A percentile compares a stretch with the other conserved stretches of the same genome.
Evolutionary conservation across 164 flowering plant species (phyloP).

Genomic region (Litsea cubeba): DNA sequence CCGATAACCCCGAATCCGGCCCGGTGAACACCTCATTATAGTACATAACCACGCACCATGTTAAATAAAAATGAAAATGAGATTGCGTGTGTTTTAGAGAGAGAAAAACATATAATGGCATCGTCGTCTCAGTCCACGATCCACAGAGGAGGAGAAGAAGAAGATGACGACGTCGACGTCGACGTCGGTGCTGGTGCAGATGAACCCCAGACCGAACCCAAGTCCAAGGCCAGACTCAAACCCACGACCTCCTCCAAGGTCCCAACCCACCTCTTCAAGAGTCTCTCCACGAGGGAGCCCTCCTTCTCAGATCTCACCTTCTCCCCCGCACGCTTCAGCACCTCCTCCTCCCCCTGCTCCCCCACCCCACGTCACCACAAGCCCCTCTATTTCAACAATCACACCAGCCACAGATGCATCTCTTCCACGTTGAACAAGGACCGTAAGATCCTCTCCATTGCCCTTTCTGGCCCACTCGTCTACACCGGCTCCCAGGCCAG

Average conservation of each 20-base stretch:
- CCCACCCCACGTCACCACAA: background rate
- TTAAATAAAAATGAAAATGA: no score
- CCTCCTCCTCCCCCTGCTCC: background rate
- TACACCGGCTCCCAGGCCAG: slow-evolving; percentile 47
- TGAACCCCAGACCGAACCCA: no score
- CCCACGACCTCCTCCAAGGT: background rate
- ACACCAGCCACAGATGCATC: slow-evolving; percentile 1
- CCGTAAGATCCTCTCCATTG: slow-evolving; percentile 19
- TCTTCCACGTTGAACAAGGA: slow-evolving; percentile 1
- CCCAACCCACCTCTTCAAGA: background rate
- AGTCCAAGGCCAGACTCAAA: background rate
- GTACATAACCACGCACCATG: no score
- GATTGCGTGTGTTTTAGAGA: no score
- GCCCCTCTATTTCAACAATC: background rate
- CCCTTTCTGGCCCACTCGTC: slow-evolving; percentile 32
- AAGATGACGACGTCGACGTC: no score
- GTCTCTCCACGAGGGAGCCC: background rate
- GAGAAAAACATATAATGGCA: no score
- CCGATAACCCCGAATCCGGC: no score
- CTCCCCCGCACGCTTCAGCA: background rate
- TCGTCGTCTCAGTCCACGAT: no score
- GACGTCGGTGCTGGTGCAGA: no score
- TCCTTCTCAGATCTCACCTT: background rate
- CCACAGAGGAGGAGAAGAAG: no score
- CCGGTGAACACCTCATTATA: no score